Evolutionary conservation across 2,329 filamentous ascomycete species (phyloP).

Genomic region (Phyllosticta paracitricarpa): DNA sequence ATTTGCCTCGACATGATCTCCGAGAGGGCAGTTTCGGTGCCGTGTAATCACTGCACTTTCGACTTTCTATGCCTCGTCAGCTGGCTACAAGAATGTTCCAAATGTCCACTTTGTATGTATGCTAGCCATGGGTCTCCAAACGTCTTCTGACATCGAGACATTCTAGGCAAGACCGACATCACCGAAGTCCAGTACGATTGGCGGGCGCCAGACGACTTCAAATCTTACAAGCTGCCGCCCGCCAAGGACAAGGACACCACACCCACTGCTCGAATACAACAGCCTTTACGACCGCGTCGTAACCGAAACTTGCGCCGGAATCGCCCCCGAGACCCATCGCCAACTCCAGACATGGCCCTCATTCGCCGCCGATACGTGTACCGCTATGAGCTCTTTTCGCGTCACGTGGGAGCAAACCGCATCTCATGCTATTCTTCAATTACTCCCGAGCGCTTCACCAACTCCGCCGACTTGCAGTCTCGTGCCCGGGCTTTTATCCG

Average conservation of each 20-base stretch:
- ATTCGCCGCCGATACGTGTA: slow-evolving; percentile 63
- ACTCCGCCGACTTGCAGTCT: slow-evolving; percentile 57
- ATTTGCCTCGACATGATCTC: slow-evolving; percentile 75
- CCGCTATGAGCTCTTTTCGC: slow-evolving; percentile 58
- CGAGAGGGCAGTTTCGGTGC: slow-evolving; percentile 60
- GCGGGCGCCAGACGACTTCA: slow-evolving; percentile 41
- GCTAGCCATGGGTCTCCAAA: neutral
- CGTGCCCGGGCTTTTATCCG: slow-evolving; percentile 74
- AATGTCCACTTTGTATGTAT: slow-evolving; percentile 66
- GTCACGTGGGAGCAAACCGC: slow-evolving; percentile 73
- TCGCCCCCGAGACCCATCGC: slow-evolving; percentile 6
- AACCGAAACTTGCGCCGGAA: slow-evolving; percentile 14
- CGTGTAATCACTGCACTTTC: slow-evolving; percentile 72
- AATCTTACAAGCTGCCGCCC: slow-evolving; percentile 46
- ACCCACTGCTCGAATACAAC: neutral
- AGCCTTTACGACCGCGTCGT: slow-evolving; percentile 12
- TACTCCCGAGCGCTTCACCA: slow-evolving; percentile 54
- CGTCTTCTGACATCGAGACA: slow-evolving; percentile 4
- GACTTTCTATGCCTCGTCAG: slow-evolving; percentile 76
- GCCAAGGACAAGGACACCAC: slow-evolving; percentile 12
- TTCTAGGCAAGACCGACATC: slow-evolving; percentile 41
- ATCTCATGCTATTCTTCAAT: slow-evolving; percentile 68
- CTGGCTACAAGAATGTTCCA: slow-evolving; percentile 65
- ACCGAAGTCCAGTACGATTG: slow-evolving; percentile 57
- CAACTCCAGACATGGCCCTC: slow-evolving; percentile 35